phyloP scores from a whole-genome alignment of 2,329 filamentous ascomycete genomes.

The Claviceps africana region DNA sequence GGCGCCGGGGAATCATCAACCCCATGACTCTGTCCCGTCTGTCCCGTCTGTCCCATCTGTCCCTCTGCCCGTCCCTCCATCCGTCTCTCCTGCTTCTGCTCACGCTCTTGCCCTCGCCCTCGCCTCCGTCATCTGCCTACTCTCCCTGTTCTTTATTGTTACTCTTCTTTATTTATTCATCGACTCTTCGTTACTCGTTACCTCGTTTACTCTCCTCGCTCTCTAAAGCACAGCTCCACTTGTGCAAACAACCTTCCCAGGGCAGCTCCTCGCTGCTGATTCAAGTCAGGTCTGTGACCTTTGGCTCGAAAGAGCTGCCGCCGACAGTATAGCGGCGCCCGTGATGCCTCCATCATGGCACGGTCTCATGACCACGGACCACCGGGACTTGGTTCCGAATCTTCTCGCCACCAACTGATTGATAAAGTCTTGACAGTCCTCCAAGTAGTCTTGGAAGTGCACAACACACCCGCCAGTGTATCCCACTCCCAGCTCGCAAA shows the following conservation, averaged over 20 bases:
- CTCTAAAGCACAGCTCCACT: too few species aligned
- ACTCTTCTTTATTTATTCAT: not conserved
- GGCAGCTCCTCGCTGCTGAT: too few species aligned
- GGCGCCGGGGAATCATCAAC: too few species aligned
- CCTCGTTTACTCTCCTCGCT: not conserved
- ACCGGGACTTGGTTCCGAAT: conserved; percentile 16
- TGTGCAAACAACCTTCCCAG: too few species aligned
- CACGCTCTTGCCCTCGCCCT: too few species aligned
- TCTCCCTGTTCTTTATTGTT: too few species aligned
- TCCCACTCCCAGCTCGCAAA: conserved; percentile 54
- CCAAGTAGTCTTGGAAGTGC: conserved; percentile 62
- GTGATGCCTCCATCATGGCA: conserved; percentile 50
- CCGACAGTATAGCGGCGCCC: conserved; percentile 46
- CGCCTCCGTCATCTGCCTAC: too few species aligned
- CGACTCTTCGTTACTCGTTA: not conserved
- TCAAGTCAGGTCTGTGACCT: not conserved
- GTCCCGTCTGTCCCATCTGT: too few species aligned
- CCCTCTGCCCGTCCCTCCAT: not conserved
- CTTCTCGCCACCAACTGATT: conserved; percentile 33
- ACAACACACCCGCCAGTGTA: conserved; percentile 71
- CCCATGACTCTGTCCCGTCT: too few species aligned
- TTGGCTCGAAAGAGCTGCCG: conserved; percentile 23
- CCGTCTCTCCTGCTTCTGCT: not conserved
- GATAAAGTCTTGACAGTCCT: conserved; percentile 55
- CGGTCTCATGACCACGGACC: conserved; percentile 35